Evolutionary conservation across 768 basidiomycete species (phyloP).

Genomic region (Pilatotrama ljubarskyi): DNA sequence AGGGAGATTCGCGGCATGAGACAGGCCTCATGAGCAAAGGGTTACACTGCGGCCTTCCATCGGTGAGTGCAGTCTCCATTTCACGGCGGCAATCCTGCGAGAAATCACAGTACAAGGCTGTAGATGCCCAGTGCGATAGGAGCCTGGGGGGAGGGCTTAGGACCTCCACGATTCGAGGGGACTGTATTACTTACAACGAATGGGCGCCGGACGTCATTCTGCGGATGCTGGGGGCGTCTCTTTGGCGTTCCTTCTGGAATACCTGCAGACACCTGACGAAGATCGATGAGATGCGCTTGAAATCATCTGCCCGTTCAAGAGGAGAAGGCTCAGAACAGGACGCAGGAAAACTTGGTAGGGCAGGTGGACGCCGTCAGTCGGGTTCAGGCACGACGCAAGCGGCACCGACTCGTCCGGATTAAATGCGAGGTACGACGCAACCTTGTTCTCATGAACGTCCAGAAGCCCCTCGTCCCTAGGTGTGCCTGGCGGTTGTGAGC

Average conservation of each 20-base stretch:
- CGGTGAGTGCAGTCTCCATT: no score
- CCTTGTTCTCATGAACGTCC: neutral
- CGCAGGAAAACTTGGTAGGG: neutral
- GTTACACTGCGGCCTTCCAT: no score
- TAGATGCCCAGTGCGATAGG: no score
- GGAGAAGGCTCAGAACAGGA: neutral
- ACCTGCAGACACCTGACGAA: neutral
- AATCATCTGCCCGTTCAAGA: neutral
- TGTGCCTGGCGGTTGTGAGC: neutral
- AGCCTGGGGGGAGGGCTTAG: no score
- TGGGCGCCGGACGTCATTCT: neutral
- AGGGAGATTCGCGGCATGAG: no score
- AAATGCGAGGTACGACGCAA: neutral
- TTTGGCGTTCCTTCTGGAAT: neutral
- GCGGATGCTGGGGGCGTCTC: no score
- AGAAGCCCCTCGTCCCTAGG: neutral
- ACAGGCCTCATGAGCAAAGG: no score
- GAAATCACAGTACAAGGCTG: neutral
- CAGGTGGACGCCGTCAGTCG: neutral
- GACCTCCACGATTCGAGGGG: no score
- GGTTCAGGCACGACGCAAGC: conserved; percentile 4
- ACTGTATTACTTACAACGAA: neutral
- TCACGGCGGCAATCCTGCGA: neutral
- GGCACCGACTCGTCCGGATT: neutral
- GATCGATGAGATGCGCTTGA: neutral